phyloP scores from a whole-genome alignment of 371 early-diverging fungal genomes.

The Mortierella sp. region DNA sequence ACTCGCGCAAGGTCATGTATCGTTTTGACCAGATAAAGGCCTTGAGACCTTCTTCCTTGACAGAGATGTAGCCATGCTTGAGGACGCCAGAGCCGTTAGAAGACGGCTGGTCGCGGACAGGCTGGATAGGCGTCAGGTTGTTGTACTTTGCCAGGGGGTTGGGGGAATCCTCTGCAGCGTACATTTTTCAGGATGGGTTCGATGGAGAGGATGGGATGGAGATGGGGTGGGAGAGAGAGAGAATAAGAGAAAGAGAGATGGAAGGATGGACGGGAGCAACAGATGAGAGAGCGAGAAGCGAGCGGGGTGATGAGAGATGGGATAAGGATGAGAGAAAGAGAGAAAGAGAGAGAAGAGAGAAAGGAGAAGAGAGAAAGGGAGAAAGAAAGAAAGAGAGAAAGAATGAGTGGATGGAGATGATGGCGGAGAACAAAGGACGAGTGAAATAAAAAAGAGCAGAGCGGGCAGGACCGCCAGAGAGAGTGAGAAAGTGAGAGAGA shows the following conservation, averaged over 20 bases:
- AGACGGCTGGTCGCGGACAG: conserved; percentile 36
- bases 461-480: background rate
- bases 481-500: too few relatives aligned
- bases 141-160: conserved; percentile 50
- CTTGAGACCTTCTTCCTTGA: conserved; percentile 90
- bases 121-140: conserved; percentile 46
- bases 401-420: background rate
- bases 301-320: background rate
- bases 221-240: background rate
- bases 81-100: conserved; percentile 61
- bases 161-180: conserved; percentile 34
- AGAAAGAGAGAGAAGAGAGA: conserved; percentile 3
- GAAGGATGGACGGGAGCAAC: background rate
- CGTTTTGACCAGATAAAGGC: conserved; percentile 96
- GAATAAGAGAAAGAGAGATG: background rate
- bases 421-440: background rate
- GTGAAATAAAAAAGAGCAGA: background rate
- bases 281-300: background rate
- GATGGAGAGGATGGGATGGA: conserved; percentile 22
- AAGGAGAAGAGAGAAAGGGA: background rate
- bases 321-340: conserved; percentile 3
- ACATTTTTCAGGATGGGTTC: conserved; percentile 18
- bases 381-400: conserved; percentile 3
- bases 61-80: conserved; percentile 85
- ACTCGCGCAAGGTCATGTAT: conserved; percentile 88